Evolutionary conservation across 345 rosid genomes (phyloP).

Genomic region (Zanthoxylum bungeanum): DNA sequence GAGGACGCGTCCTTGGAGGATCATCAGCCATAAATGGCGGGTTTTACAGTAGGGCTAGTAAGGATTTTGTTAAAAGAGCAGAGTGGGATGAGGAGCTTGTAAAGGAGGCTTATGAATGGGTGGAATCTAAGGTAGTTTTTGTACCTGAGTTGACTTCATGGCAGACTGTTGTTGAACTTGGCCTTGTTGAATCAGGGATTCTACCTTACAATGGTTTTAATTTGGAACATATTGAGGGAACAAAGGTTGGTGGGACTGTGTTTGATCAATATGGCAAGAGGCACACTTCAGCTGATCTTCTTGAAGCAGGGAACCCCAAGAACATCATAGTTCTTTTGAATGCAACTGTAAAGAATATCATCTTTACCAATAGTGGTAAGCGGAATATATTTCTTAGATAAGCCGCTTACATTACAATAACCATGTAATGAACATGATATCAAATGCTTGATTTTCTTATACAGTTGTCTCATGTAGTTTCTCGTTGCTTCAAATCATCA

Average conservation of each 20-base stretch:
- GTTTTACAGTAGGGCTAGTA: conserved; percentile 69
- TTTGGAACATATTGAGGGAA: conserved; percentile 65
- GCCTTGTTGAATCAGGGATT: conserved; percentile 74
- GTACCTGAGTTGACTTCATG: conserved; percentile 58
- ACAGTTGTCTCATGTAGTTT: too few relatives aligned
- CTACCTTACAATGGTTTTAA: conserved; percentile 61
- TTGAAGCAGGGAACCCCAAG: conserved; percentile 43
- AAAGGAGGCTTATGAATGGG: conserved; percentile 65
- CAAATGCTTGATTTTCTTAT: too few relatives aligned
- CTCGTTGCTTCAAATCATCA: too few relatives aligned
- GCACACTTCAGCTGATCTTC: conserved; percentile 73
- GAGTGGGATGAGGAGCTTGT: conserved; percentile 64
- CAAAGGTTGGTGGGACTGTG: conserved; percentile 67
- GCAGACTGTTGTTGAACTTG: conserved; percentile 59
- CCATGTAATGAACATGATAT: too few relatives aligned
- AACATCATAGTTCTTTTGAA: conserved; percentile 52
- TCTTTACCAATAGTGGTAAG: conserved; percentile 40
- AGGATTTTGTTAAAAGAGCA: conserved; percentile 39
- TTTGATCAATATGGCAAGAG: conserved; percentile 59
- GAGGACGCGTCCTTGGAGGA: conserved; percentile 75
- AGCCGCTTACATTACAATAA: too few relatives aligned
- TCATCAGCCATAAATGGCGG: conserved; percentile 70
- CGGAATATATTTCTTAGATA: too few relatives aligned
- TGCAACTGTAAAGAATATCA: conserved; percentile 53
- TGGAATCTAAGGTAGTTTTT: conserved; percentile 62